A percentile compares a stretch with the other conserved stretches of the same genome.
These are phyloP conservation scores for Naganishia cerealis DNA, from an alignment of 1,284 basidiomycete genomes.

Conservation along the genomic window DNA sequence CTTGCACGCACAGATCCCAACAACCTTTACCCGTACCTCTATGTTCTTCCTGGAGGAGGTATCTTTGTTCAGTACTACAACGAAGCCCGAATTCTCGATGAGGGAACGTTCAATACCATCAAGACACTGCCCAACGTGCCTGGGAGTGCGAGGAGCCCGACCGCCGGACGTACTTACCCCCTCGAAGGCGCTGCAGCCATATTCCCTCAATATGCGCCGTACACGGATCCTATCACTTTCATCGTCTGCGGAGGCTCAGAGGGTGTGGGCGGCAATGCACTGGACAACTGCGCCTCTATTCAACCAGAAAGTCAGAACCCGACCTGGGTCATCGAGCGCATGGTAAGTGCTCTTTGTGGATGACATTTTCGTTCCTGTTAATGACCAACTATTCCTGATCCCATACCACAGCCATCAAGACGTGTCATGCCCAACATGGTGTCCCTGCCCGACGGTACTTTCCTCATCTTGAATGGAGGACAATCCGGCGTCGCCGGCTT, in stretches of 20 bases:
- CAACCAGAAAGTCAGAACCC: slow-evolving; percentile 9
- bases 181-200: slow-evolving; percentile 36
- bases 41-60: slow-evolving; percentile 26
- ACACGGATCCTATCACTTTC: slow-evolving; percentile 47
- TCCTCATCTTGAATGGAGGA: slow-evolving; percentile 64
- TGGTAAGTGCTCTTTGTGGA: background rate
- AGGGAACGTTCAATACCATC: slow-evolving; percentile 64
- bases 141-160: slow-evolving; percentile 58
- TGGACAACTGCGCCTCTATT: slow-evolving; percentile 9
- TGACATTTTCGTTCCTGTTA: background rate
- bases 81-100: slow-evolving; percentile 71
- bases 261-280: background rate
- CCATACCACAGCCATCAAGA: slow-evolving; percentile 61
- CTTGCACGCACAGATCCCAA: slow-evolving; percentile 65
- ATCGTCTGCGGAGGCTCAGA: slow-evolving; percentile 13
- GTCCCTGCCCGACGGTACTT: slow-evolving; percentile 67
- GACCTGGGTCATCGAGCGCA: slow-evolving; percentile 5
- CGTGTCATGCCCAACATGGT: slow-evolving; percentile 67
- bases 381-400: background rate
- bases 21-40: slow-evolving; percentile 72
- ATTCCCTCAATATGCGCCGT: slow-evolving; percentile 61
- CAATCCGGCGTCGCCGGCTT: slow-evolving; percentile 68
- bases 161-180: slow-evolving; percentile 54
- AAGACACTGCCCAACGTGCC: slow-evolving; percentile 38
- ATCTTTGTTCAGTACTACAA: slow-evolving; percentile 65